phyloP scores from a whole-genome alignment of 148 eudicot species.

The Chenopodium berlandieri region DNA sequence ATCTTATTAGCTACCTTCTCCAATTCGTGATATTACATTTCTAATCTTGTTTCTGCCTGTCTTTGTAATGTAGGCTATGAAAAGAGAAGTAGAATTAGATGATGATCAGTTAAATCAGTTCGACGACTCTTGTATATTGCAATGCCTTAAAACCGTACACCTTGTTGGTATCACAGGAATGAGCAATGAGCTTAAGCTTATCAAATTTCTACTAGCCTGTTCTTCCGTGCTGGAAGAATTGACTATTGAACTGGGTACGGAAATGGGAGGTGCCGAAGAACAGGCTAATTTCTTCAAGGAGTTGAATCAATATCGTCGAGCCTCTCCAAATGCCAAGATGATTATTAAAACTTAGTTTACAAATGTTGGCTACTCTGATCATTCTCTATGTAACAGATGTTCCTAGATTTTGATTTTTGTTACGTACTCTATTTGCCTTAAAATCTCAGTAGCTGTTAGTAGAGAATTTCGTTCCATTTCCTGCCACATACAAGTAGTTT shows the following conservation, averaged over 20 bases:
- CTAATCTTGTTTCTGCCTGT: too few relatives aligned
- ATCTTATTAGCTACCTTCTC: too few relatives aligned
- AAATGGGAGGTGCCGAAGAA: not conserved
- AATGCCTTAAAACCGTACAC: not conserved
- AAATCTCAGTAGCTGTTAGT: too few relatives aligned
- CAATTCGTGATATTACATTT: too few relatives aligned
- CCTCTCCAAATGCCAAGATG: conserved; percentile 7
- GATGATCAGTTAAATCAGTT: not conserved
- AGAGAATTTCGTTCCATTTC: too few relatives aligned
- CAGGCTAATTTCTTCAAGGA: not conserved
- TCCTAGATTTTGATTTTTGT: too few relatives aligned
- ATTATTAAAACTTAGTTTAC: not conserved
- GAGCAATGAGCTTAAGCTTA: not conserved
- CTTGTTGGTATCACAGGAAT: not conserved
- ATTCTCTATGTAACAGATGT: too few relatives aligned
- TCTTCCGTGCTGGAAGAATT: not conserved
- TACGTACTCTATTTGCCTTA: too few relatives aligned
- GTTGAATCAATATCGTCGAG: not conserved
- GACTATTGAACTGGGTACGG: not conserved
- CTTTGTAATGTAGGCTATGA: not conserved
- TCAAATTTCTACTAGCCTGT: not conserved
- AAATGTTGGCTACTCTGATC: too few relatives aligned
- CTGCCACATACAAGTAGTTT: too few relatives aligned
- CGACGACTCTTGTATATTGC: not conserved
- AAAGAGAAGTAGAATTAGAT: too few relatives aligned